Base-by-base conservation (phyloP, 2,329 filamentous ascomycete species). In the Epicoccum nigrum region DNA sequence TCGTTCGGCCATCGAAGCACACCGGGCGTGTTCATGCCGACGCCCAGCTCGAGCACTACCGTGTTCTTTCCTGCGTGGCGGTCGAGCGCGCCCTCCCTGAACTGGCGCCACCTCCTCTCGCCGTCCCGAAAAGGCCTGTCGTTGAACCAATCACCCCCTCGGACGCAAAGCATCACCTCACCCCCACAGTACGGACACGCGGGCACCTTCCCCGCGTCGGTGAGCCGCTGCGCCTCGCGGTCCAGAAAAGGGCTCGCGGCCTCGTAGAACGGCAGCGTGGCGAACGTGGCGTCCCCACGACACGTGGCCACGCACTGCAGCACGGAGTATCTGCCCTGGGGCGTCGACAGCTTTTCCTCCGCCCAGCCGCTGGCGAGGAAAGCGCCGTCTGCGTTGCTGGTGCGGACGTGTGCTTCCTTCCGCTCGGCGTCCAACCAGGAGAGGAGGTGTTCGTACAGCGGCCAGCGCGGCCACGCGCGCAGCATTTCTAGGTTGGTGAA, bases 311-410 rank as follows among this genome's bases (percentile, higher is more conserved):
- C 32, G 32, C 70, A 72, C 35, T 72, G 70, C 5, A 73, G 47
- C 2, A 69, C 51, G 0, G 57, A 46, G 31, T 72, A 73, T 1
- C 62, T 52, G 1, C 70, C 69, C 44, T 72, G 70, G 0, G 70
- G 70, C 9, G 68, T 72, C 1, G 67, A 65, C 2, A 71, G 44
- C 7, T 44, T 53, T 9, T 57, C 57, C 4, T 54, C 47, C 0
- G 46, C 23, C 56, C 68, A 68, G 0, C 67, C 68, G 30, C 70
- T 64, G 1, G 58, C 56, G 12, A 65, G 21, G 34, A 73, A 73
- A 3, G 72, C 51, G 2, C 68, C 63, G 31, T 73, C 70, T 2
- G 67, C 69, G 42, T 74, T 73, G 2, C 64, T 68, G 1, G 71
- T 74, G 7, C 70, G 62, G 11, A 73, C 49, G 25, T 67, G 67